Percentiles rank a stretch among this genome's conserved stretches.
Conservation (phyloP, 305 asterid species). For the Rubia peregrina region DNA sequence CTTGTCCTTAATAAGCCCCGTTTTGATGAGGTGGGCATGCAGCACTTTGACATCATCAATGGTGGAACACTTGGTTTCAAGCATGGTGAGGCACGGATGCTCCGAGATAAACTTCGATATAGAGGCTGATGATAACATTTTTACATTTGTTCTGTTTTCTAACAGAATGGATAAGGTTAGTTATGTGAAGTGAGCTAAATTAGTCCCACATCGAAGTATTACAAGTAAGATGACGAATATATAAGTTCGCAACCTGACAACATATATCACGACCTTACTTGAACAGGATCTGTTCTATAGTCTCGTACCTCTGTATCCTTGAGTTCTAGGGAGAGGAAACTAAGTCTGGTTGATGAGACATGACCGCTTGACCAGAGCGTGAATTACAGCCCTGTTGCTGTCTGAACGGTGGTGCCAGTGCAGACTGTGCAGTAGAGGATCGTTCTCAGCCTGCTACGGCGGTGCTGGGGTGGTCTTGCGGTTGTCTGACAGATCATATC, state of each 20-base stretch:
- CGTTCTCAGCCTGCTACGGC: not conserved
- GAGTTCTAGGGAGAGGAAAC: not conserved
- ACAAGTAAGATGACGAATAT: not conserved
- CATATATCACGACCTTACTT: not conserved
- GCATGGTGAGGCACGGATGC: conserved; percentile 52
- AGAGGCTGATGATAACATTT: conserved; percentile 67
- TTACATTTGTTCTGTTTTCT: conserved; percentile 30
- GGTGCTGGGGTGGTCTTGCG: not conserved
- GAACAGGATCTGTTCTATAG: conserved; percentile 5
- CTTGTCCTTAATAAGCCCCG: conserved; percentile 45
- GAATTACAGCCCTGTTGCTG: not conserved
- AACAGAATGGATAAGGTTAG: not conserved
- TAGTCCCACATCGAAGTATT: not conserved
- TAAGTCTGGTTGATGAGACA: not conserved
- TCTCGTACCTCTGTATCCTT: conserved; percentile 4
- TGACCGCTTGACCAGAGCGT: not conserved
- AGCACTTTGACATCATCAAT: conserved; percentile 51
- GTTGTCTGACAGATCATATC: conserved; percentile 1
- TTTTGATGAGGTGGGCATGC: conserved; percentile 73
- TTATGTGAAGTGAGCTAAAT: not conserved
- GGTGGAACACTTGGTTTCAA: conserved; percentile 48
- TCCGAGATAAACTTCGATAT: conserved; percentile 61
- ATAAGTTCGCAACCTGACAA: not conserved
- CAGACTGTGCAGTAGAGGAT: conserved; percentile 1
- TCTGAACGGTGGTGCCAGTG: not conserved